These are phyloP conservation scores for Oenanthe sinensis DNA, from an alignment of 129 eudicot species.

Conservation along the genomic window DNA sequence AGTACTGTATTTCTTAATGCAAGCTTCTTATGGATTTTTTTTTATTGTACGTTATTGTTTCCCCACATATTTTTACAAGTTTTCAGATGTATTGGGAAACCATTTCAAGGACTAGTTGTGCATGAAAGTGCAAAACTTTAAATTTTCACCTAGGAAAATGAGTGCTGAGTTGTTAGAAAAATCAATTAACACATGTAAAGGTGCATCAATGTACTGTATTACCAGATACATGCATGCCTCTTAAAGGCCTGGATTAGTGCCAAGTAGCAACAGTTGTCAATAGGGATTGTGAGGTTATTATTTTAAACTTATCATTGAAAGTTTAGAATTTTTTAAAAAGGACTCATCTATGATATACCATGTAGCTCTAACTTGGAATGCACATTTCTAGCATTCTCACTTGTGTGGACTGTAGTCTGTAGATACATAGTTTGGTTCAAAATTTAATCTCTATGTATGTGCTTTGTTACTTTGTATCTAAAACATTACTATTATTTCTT, in stretches of 20 bases:
- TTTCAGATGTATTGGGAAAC: neutral
- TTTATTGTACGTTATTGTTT: neutral
- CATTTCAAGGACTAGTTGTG: neutral
- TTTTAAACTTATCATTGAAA: neutral
- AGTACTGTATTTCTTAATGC: neutral
- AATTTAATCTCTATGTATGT: neutral
- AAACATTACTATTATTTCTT: neutral
- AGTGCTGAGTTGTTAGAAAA: neutral
- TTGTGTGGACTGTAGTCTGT: neutral
- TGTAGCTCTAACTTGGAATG: conserved; percentile 1
- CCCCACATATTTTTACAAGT: neutral
- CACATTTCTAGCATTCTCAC: neutral
- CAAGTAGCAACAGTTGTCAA: neutral
- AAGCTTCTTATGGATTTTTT: neutral
- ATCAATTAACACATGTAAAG: neutral
- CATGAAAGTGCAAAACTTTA: neutral
- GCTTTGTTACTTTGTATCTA: neutral
- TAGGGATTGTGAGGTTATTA: neutral
- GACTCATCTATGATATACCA: conserved; percentile 3
- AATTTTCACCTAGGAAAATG: neutral
- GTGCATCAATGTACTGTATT: neutral
- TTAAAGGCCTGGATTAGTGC: neutral
- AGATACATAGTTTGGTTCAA: conserved; percentile 6
- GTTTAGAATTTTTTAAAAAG: neutral
- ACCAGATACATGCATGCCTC: conserved; percentile 1